Base-by-base conservation (phyloP, 352 stramenopile species). In the Globisporangium cystogenes region DNA sequence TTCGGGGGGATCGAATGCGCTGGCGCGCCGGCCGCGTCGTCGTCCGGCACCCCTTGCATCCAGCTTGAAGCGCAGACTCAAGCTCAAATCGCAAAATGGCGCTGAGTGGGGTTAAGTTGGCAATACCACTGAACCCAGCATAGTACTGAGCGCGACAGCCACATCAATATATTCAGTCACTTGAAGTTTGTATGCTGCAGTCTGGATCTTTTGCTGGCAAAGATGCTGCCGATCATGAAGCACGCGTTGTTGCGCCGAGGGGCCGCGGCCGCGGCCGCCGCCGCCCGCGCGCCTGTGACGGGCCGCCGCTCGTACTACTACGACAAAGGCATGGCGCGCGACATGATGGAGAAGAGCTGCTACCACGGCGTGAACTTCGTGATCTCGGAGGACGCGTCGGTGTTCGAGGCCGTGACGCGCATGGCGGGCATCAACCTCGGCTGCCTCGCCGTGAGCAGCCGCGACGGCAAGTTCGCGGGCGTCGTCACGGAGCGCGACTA, bases 401-500 rank as follows among this genome's bases (percentile, higher is more conserved):
- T 98, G 27, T 97, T 96, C 60, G 93, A 98, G 33, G 93, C 92
- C 24, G 80, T 98, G 39, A 96, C 94, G 66, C 90, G 95, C 62
- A 98, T 98, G 78, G 91, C 90, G 4, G 90, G 88, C 20, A 97
- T 97, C 71, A 96, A 97, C 62, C 65, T 97, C 27, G 92, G 86
- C 68, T 96, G 73, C 47, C 72, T 98, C 21, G 93, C 96, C 0
- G 93, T 96, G 37, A 94, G 84, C 42, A 85, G 95, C 62, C 71
- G 72, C 10, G 69, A 86, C 47, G 90, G 86, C 51, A 94, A 96
- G 67, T 94, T 97, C 52, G 85, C 87, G 4, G 90, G 90, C 39
- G 72, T 98, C 21, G 72, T 98, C 33, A 96, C 78, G 46, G 95
- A 98, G 76, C 87, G 95, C 57, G 95, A 98, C 65, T 98, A 98